Evolutionary conservation across 2,329 filamentous ascomycete genomes (phyloP).

Genomic region (Xenoacremonium recifei): DNA sequence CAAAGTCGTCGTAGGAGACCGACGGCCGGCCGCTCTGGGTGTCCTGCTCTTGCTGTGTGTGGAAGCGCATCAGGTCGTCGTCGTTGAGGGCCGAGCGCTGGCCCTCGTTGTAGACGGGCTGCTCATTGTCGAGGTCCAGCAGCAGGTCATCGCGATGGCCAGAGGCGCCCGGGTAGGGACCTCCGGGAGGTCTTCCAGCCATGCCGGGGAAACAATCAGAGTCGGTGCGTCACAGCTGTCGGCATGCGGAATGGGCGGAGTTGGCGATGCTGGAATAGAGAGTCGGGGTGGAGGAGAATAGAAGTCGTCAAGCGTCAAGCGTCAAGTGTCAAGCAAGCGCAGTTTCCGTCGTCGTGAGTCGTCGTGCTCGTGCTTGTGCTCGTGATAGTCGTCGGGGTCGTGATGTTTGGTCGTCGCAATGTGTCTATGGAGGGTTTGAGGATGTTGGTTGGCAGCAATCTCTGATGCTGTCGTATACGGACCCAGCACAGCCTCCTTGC

Average conservation of each 20-base stretch:
- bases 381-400: no score
- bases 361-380: background rate
- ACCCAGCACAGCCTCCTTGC: conserved; percentile 16
- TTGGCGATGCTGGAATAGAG: background rate
- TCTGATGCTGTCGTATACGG: conserved; percentile 3
- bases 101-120: conserved; percentile 71
- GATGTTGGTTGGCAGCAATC: background rate
- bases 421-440: background rate
- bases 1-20: conserved; percentile 92
- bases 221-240: conserved; percentile 25
- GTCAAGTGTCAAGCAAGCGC: background rate
- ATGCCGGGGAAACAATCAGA: conserved; percentile 50
- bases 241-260: conserved; percentile 32
- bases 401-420: no score
- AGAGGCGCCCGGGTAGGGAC: conserved; percentile 49
- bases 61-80: conserved; percentile 74
- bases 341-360: no score
- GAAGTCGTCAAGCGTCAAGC: background rate
- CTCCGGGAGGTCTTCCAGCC: conserved; percentile 55
- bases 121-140: conserved; percentile 71
- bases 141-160: conserved; percentile 59
- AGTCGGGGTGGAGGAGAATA: background rate
- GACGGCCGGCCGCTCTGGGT: conserved; percentile 70
- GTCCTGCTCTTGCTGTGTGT: conserved; percentile 71
- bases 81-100: conserved; percentile 78